These are phyloP conservation scores for Fusarium newnesense DNA, from an alignment of 2,329 filamentous ascomycete species.

Conservation along the genomic window DNA sequence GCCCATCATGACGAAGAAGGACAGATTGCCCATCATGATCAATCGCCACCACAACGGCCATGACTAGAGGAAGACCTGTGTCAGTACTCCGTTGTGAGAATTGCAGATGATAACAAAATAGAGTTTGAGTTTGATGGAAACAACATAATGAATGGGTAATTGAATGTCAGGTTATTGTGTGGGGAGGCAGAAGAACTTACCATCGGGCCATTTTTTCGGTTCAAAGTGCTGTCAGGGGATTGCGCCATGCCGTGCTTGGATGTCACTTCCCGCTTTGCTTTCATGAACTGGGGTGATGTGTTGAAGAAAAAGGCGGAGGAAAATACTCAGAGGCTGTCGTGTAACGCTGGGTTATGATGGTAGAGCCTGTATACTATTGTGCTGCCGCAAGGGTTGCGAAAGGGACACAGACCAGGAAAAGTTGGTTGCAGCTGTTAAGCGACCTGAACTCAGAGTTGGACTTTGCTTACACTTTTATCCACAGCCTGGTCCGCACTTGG, in stretches of 20 bases:
- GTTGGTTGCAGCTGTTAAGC: not conserved
- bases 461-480: not conserved
- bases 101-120: not conserved
- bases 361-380: too few relatives aligned
- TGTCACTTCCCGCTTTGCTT: too few relatives aligned
- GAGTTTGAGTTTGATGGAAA: too few relatives aligned
- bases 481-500: rapidly evolving
- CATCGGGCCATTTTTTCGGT: not conserved
- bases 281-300: too few relatives aligned
- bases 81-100: not conserved
- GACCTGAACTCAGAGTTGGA: too few relatives aligned
- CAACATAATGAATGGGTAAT: too few relatives aligned
- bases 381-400: too few relatives aligned
- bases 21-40: not conserved
- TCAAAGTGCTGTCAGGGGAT: rapidly evolving
- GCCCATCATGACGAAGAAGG: not conserved
- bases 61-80: not conserved
- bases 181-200: too few relatives aligned
- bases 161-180: not conserved
- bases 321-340: too few relatives aligned
- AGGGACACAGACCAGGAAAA: rapidly evolving
- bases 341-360: too few relatives aligned
- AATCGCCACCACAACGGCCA: not conserved
- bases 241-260: not conserved
- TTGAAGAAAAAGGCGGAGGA: too few relatives aligned